A percentile compares a stretch with the other conserved stretches of the same genome.
phyloP scores from a whole-genome alignment of 768 basidiomycete genomes.

The Lanmaoa rubissima region DNA sequence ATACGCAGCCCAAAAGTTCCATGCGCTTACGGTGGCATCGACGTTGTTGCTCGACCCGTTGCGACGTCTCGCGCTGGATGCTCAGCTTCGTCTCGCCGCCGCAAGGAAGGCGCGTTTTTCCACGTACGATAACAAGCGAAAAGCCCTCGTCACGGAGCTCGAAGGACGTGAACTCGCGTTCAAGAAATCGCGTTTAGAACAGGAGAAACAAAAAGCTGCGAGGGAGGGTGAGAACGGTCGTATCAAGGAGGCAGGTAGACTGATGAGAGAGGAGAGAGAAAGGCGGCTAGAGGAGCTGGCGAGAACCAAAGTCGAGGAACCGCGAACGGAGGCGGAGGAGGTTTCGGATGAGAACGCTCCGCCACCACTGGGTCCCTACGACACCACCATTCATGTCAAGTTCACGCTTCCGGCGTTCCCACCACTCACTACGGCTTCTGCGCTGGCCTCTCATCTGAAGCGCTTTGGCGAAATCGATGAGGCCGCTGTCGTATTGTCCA shows the following conservation, averaged over 20 bases:
- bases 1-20: conserved; percentile 67
- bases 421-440: conserved; percentile 17
- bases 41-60: conserved; percentile 80
- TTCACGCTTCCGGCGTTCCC: conserved; percentile 57
- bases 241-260: conserved; percentile 73
- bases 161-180: conserved; percentile 75
- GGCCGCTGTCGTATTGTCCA: conserved; percentile 62
- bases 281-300: conserved; percentile 47
- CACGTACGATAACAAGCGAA: conserved; percentile 68
- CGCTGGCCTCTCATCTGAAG: conserved; percentile 42
- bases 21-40: conserved; percentile 79
- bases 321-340: conserved; percentile 28
- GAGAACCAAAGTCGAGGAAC: conserved; percentile 28
- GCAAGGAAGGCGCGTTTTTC: conserved; percentile 72
- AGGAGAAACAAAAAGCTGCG: conserved; percentile 53
- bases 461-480: conserved; percentile 65
- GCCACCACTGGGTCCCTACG: conserved; percentile 61
- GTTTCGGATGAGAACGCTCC: conserved; percentile 47
- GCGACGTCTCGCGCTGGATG: conserved; percentile 75
- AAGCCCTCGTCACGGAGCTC: conserved; percentile 70
- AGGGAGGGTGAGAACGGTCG: conserved; percentile 62
- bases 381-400: conserved; percentile 76
- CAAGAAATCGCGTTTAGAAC: conserved; percentile 68
- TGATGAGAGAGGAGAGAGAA: conserved; percentile 65
- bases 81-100: conserved; percentile 67